Evolutionary conservation across 1,284 basidiomycete species (phyloP), one percentile per base, ranked within the genome.

Genomic region (Ganoderma boninense): DNA sequence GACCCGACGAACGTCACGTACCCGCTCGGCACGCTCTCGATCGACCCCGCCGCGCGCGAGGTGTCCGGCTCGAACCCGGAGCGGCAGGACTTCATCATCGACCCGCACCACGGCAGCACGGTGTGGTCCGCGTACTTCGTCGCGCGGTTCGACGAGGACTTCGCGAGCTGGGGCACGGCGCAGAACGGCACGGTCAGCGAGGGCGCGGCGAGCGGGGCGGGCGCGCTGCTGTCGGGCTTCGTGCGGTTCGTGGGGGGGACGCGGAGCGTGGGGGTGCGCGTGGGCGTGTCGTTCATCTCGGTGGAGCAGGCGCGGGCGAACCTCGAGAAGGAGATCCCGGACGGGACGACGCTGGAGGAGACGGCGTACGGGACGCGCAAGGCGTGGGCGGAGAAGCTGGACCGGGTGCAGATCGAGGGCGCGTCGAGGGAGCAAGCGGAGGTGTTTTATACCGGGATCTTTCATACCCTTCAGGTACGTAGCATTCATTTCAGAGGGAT

Each of bases 251-350:
- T 71, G 0, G 69, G 74, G 0, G 76, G 74, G 3, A 82, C 82
- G 18, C 73, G 76, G 18, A 78, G 78, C 1, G 85, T 95, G 43
- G 84, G 89, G 20, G 88, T 94, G 8, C 85, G 92, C 11, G 83
- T 96, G 1, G 93, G 92, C 0, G 91, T 93, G 11, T 95, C 92
- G 13, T 93, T 95, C 77, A 93, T 96, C 71, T 93, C 92, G 0
- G 82, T 91, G 18, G 90, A 91, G 8, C 93, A 95, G 76, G 95
- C 95, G 0, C 81, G 90, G 59, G 79, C 76, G 75, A 92, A 92
- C 75, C 76, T 92, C 64, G 88, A 91, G 29, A 80, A 68, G 0
- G 91, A 94, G 83, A 84, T 94, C 75, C 87, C 89, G 0, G 89
- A 94, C 72, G 87, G 85, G 0, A 85, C 83, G 57, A 73, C 80